Base-by-base conservation (phyloP, 2,329 filamentous ascomycete species). In the Aureobasidium lini region DNA sequence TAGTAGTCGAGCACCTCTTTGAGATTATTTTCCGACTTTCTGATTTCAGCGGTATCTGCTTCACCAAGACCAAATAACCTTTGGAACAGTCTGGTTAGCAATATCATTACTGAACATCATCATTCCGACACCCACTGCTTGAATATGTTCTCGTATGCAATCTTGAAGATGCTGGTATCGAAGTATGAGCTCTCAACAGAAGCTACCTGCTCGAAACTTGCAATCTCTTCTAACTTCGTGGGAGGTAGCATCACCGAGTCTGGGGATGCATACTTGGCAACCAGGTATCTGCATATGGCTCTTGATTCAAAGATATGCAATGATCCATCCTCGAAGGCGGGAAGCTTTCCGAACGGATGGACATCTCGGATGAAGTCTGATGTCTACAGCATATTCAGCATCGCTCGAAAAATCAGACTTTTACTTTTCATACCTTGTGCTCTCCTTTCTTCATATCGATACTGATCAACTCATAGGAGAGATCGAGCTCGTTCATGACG, bases 261-360 rank as follows among this genome's bases (percentile, higher is more conserved):
- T 9, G 37, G 10, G 28, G 29, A 60, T 2, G 68, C 67, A 42
- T 63, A 69, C 28, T 65, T 64, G 23, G 68, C 64, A 60, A 70
- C 66, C 29, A 71, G 63, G 47, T 69, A 71, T 59, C 66, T 66
- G 29, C 69, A 63, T 42, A 72, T 72, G 40, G 66, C 66, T 6
- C 64, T 66, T 28, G 68, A 70, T 50, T 71, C 70, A 62, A 70
- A 72, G 53, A 72, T 63, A 29, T 63, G 64, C 60, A 69, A 65
- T 8, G 65, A 64, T 31, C 60, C 65, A 61, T 68, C 64, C 44
- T 66, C 62, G 18, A 72, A 65, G 37, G 72, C 63, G 2, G 73
- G 67, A 7, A 73, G 67, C 31, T 42, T 40, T 2, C 49, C 49
- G 9, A 42, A 40, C 5, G 31, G 16, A 36, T 49, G 46, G 6